Conservation (phyloP, 2,329 filamentous ascomycete species). For the Myriosclerotinia duriaeana region DNA sequence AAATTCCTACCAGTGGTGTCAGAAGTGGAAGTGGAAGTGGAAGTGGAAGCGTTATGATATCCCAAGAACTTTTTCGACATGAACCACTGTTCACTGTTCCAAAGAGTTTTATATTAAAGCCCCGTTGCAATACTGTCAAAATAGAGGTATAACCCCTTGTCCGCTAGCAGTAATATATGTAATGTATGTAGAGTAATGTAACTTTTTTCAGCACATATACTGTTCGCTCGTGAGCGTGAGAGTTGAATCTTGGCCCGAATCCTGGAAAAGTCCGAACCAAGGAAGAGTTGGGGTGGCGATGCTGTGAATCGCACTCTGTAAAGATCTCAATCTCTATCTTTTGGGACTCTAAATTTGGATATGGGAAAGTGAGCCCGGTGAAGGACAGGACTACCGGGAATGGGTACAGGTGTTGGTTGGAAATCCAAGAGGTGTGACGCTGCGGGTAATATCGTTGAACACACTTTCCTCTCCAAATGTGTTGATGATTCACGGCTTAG, state of each 20-base stretch:
- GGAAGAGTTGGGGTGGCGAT: slow-evolving; percentile 21
- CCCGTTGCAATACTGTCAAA: no score
- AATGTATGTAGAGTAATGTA: not conserved
- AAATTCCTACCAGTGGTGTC: slow-evolving; percentile 8
- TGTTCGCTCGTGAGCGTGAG: slow-evolving; percentile 8
- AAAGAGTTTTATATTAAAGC: slow-evolving; percentile 2
- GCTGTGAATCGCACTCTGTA: slow-evolving; percentile 15
- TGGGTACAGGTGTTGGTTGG: not conserved
- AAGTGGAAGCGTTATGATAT: slow-evolving; percentile 13
- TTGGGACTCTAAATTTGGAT: slow-evolving; percentile 20
- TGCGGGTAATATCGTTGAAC: not conserved
- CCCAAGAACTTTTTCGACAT: slow-evolving; percentile 38
- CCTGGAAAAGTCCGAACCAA: slow-evolving; percentile 17
- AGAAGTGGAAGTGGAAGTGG: not conserved
- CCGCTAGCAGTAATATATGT: not conserved
- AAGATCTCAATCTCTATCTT: slow-evolving; percentile 16
- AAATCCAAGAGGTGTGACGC: slow-evolving; percentile 18
- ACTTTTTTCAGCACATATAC: slow-evolving; percentile 3
- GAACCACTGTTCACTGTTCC: slow-evolving; percentile 22
- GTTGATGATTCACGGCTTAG: slow-evolving; percentile 22
- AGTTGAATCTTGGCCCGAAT: slow-evolving; percentile 17
- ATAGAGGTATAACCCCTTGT: no score
- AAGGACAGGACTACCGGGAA: slow-evolving; percentile 17
- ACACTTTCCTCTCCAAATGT: slow-evolving; percentile 2
- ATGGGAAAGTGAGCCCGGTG: not conserved